phyloP scores from a whole-genome alignment of 1,139 yeast genomes.

The Debaryomyces psychrophilus region DNA sequence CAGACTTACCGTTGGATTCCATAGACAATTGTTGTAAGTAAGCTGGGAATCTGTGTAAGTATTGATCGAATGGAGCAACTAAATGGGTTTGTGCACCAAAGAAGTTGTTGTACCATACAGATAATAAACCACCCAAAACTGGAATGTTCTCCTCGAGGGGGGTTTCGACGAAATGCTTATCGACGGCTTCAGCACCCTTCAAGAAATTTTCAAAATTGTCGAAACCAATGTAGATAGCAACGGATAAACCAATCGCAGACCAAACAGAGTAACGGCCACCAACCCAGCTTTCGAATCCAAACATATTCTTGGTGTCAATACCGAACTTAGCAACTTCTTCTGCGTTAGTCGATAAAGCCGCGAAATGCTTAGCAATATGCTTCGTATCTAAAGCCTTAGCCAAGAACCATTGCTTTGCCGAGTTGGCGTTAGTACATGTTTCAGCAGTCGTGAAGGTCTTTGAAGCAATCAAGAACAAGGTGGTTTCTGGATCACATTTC shows the following conservation, averaged over 20 bases:
- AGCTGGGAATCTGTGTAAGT: constrained; percentile 98
- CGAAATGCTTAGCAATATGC: constrained; percentile 95
- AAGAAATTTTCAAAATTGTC: constrained; percentile 90
- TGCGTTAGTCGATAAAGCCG: constrained; percentile 93
- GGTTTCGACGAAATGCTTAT: constrained; percentile 80
- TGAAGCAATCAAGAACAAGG: constrained; percentile 91
- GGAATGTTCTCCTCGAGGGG: constrained; percentile 93
- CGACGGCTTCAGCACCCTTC: constrained; percentile 97
- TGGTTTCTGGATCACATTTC: constrained; percentile 80
- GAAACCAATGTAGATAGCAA: constrained; percentile 91
- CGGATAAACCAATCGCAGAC: constrained; percentile 97
- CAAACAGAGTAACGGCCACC: constrained; percentile 99
- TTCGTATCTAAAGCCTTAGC: constrained; percentile 63
- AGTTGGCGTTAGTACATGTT: constrained; percentile 91
- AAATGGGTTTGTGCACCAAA: constrained; percentile 97
- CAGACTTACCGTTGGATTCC: constrained; percentile 99
- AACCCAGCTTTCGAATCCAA: constrained; percentile 97
- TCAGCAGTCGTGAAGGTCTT: constrained; percentile 99
- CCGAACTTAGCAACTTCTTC: constrained; percentile 91
- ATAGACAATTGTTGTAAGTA: constrained; percentile 96
- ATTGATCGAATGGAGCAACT: constrained; percentile 98
- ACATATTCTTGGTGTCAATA: constrained; percentile 96
- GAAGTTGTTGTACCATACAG: constrained; percentile 98
- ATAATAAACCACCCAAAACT: constrained; percentile 85
- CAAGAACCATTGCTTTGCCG: constrained; percentile 95